A percentile compares a stretch with the other conserved stretches of the same genome.
phyloP scores from a whole-genome alignment of 176 grass and related monocot species.

The Lolium perenne region DNA sequence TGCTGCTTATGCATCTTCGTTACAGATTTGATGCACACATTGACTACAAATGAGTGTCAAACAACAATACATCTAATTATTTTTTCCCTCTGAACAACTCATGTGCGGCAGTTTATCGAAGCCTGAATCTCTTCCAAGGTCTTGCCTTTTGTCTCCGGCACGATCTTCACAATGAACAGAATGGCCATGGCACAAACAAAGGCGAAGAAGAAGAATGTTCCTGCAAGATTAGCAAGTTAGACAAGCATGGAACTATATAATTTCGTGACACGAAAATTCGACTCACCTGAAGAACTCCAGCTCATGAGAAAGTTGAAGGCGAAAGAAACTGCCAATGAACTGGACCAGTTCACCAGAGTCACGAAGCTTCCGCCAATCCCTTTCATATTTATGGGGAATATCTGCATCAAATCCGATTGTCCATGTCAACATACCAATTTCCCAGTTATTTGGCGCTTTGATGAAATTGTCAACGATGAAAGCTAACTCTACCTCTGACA shows the following conservation, averaged over 20 bases:
- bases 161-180: constrained; percentile 44
- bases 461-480: not conserved
- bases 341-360: constrained; percentile 65
- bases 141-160: constrained; percentile 62
- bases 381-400: constrained; percentile 68
- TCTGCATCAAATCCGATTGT: constrained; percentile 38
- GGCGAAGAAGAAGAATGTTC: constrained; percentile 48
- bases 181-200: constrained; percentile 42
- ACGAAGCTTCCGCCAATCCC: constrained; percentile 58
- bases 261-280: not conserved
- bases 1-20: not conserved
- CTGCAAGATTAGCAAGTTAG: not conserved
- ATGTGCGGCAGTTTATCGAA: constrained; percentile 42
- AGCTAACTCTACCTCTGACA: constrained; percentile 60
- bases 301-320: constrained; percentile 70
- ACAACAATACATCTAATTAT: not conserved
- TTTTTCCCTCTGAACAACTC: not conserved
- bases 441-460: not conserved
- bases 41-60: not conserved
- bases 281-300: constrained; percentile 68
- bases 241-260: not conserved
- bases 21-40: not conserved
- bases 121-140: constrained; percentile 66
- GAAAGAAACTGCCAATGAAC: constrained; percentile 59
- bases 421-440: not conserved